Percentiles rank a stretch among this genome's conserved stretches.
These are phyloP conservation scores for Lathyrus tuberosus DNA, from an alignment of 306 rosid species.

Conservation along the genomic window DNA sequence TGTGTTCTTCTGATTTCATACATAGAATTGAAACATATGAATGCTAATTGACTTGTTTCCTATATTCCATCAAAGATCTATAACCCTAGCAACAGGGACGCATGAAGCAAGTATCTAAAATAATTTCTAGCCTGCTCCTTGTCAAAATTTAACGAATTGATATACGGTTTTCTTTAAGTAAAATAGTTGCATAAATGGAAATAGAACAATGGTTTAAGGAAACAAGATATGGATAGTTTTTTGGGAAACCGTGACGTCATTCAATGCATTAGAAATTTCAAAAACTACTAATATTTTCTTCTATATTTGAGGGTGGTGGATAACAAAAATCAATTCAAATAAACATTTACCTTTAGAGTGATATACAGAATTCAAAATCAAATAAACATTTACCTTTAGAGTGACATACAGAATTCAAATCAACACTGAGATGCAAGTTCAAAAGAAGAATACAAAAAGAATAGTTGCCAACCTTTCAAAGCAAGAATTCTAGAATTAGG, in stretches of 20 bases:
- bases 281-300: neutral
- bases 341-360: slow-evolving; percentile 5
- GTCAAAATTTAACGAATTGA: slow-evolving; percentile 3
- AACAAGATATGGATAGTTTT: neutral
- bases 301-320: neutral
- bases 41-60: neutral
- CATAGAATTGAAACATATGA: neutral
- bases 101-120: slow-evolving; percentile 14
- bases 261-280: neutral
- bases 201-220: neutral
- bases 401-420: neutral
- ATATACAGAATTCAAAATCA: too few relatives aligned
- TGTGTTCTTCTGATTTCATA: slow-evolving; percentile 1
- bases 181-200: slow-evolving; percentile 20
- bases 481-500: slow-evolving; percentile 95
- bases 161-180: neutral
- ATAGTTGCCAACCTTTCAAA: slow-evolving; percentile 66
- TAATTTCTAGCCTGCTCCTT: neutral
- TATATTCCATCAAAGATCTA: too few relatives aligned
- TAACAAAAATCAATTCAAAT: neutral
- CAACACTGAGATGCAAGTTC: slow-evolving; percentile 10
- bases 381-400: slow-evolving; percentile 1
- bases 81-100: slow-evolving; percentile 10
- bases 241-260: neutral
- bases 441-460: neutral